Evolutionary conservation across 2,329 filamentous ascomycete genomes (phyloP).

Genomic region (Diplodia corticola): DNA sequence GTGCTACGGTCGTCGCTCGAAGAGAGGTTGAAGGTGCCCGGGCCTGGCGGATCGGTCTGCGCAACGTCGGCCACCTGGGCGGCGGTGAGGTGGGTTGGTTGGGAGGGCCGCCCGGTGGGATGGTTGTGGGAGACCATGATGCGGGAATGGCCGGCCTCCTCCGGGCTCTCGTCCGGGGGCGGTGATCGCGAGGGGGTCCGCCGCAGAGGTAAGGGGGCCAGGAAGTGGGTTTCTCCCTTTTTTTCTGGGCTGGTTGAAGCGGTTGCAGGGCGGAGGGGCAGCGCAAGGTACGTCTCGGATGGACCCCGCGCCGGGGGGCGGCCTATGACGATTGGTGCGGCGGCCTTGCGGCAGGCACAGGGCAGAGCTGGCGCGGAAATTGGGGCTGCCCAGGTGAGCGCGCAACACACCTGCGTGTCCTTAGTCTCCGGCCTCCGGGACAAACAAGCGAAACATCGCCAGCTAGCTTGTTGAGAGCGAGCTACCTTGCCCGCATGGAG

Average conservation of each 20-base stretch:
- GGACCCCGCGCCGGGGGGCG: constrained; percentile 12
- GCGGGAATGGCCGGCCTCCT: background rate
- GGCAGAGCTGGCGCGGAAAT: constrained; percentile 20
- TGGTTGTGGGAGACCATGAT: constrained; percentile 17
- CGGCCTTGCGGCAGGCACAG: background rate
- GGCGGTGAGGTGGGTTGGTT: background rate
- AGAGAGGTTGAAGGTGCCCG: constrained; percentile 8
- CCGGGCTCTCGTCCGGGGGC: background rate
- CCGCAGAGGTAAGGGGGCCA: background rate
- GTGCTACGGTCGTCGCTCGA: background rate
- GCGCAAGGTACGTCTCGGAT: background rate
- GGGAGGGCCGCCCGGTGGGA: background rate
- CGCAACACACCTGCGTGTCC: constrained; percentile 21
- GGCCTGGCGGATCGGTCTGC: background rate
- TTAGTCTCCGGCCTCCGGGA: background rate
- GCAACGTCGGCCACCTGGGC: background rate
- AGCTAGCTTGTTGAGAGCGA: background rate
- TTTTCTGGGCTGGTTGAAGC: background rate
- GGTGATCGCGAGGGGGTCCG: background rate
- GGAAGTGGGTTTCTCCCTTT: background rate
- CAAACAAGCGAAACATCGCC: constrained; percentile 1
- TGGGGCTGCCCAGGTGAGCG: background rate
- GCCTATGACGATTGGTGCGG: constrained; percentile 12
- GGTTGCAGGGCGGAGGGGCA: constrained; percentile 8
- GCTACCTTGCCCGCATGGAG: constrained; percentile 61